Conservation (phyloP, 176 grass and related monocot genomes). For the Zizania latifolia region DNA sequence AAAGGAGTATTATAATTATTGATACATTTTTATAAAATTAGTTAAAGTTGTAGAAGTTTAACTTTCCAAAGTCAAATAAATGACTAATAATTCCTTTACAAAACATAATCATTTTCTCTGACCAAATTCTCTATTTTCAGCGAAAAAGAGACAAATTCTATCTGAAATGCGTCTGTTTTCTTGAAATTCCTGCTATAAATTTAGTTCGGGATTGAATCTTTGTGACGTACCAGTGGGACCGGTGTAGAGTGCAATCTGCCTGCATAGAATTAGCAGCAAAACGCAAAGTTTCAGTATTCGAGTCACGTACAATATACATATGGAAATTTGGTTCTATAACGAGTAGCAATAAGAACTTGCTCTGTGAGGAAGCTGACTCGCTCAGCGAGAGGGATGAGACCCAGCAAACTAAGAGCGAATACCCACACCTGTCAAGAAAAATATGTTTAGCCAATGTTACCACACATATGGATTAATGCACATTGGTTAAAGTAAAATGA, state of each 20-base stretch:
- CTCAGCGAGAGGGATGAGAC: constrained; percentile 80
- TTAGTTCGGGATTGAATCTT: background rate
- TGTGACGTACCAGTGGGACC: constrained; percentile 68
- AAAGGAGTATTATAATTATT: no score
- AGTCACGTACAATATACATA: background rate
- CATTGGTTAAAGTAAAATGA: background rate
- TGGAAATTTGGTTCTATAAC: background rate
- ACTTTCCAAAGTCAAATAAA: no score
- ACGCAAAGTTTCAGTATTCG: background rate
- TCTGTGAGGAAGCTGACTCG: constrained; percentile 97
- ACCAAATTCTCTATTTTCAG: no score
- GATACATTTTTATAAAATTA: no score
- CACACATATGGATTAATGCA: background rate
- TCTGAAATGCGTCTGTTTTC: background rate
- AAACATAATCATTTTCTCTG: background rate
- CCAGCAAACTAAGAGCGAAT: constrained; percentile 66
- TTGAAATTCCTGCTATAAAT: background rate
- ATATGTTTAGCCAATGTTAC: background rate
- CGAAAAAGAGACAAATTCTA: background rate
- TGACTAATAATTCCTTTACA: background rate
- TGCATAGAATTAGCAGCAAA: constrained; percentile 14
- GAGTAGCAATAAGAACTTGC: constrained; percentile 29
- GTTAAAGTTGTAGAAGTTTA: no score
- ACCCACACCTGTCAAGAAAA: constrained; percentile 64
- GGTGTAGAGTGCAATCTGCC: constrained; percentile 76